These are phyloP conservation scores for Colletotrichum trifolii DNA, from an alignment of 2,329 filamentous ascomycete genomes.

Conservation along the genomic window DNA sequence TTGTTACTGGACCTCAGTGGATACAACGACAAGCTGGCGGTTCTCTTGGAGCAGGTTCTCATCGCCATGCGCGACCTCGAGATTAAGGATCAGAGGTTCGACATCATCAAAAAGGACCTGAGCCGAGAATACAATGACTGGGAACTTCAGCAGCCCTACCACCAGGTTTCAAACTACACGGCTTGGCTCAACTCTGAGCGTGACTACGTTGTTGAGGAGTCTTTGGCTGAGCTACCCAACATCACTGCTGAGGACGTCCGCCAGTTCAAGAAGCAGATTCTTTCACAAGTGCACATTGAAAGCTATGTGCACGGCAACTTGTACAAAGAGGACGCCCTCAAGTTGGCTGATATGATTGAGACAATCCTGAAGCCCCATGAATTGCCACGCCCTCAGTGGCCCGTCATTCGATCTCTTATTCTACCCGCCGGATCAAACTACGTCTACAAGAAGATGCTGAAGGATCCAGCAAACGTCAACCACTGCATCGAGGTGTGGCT, in stretches of 20 bases:
- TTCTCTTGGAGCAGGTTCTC: constrained; percentile 90
- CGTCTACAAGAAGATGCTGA: constrained; percentile 82
- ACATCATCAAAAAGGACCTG: constrained; percentile 89
- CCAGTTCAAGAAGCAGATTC: constrained; percentile 81
- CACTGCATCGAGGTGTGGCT: constrained; percentile 85
- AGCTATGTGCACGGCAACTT: constrained; percentile 91
- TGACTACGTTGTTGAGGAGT: constrained; percentile 82
- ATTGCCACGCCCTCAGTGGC: constrained; percentile 83
- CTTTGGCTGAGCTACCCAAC: constrained; percentile 78
- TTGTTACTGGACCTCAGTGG: constrained; percentile 84
- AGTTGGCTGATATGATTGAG: constrained; percentile 85
- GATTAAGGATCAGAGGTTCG: constrained; percentile 85
- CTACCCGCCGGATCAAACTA: constrained; percentile 85
- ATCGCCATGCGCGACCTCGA: constrained; percentile 85
- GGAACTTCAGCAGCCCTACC: constrained; percentile 88
- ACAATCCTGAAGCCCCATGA: constrained; percentile 78
- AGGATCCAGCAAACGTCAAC: constrained; percentile 90
- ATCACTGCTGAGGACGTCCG: constrained; percentile 81
- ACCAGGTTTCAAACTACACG: constrained; percentile 86
- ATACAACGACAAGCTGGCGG: constrained; percentile 96
- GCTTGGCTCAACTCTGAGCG: constrained; percentile 82
- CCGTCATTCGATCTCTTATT: constrained; percentile 79
- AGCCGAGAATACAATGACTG: constrained; percentile 84
- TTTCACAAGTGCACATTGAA: constrained; percentile 89
- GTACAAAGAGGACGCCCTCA: constrained; percentile 91